Conservation (phyloP, 352 stramenopile species). For the Globisporangium echinulatum region DNA sequence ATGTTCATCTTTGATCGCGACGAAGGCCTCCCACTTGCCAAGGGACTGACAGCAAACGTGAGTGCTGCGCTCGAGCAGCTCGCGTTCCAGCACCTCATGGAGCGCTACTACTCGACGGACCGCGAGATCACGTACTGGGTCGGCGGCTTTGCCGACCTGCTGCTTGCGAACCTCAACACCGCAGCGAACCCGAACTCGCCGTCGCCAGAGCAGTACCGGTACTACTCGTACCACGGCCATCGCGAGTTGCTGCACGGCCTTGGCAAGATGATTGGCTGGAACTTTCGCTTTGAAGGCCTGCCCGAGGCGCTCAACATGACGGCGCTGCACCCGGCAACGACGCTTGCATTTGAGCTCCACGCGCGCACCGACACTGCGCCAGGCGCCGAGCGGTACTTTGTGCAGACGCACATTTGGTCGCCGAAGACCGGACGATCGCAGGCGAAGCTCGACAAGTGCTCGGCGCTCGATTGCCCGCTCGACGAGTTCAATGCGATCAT, state of each 20-base stretch:
- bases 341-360: conserved; percentile 81
- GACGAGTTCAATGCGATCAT: conserved; percentile 77
- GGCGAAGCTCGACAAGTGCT: conserved; percentile 76
- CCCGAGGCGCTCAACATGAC: conserved; percentile 60
- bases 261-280: conserved; percentile 74
- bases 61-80: conserved; percentile 54
- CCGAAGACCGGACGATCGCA: conserved; percentile 58
- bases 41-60: conserved; percentile 48
- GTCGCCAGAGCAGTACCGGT: conserved; percentile 51
- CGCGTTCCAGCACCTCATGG: conserved; percentile 81
- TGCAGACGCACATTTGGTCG: conserved; percentile 76
- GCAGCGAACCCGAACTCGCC: conserved; percentile 36
- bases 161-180: no score
- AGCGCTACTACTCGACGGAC: conserved; percentile 76
- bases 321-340: conserved; percentile 61
- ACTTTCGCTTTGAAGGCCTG: conserved; percentile 66
- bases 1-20: no score
- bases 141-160: no score
- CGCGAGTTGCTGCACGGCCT: conserved; percentile 72
- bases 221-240: conserved; percentile 80
- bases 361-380: conserved; percentile 15
- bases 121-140: conserved; percentile 11
- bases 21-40: conserved; percentile 13
- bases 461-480: conserved; percentile 54
- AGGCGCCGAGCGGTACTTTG: conserved; percentile 41